phyloP scores from a whole-genome alignment of 805 yeast genomes.

The Torulaspora gathmanii region DNA sequence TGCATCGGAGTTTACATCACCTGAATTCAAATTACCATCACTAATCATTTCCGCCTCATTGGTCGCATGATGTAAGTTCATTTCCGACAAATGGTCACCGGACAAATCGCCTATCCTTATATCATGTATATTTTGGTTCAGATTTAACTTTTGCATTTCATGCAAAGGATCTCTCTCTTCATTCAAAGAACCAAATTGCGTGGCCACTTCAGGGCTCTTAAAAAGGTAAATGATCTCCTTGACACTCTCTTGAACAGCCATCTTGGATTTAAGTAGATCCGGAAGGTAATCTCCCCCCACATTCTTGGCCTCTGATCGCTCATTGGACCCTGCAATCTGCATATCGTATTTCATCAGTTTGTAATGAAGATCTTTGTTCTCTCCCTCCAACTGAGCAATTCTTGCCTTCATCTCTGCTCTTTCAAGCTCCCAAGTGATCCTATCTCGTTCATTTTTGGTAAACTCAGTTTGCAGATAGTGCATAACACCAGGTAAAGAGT shows the following conservation, averaged over 20 bases:
- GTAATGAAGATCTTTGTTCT: slow-evolving; percentile 40
- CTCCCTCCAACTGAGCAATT: slow-evolving; percentile 51
- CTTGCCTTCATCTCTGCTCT: slow-evolving; percentile 53
- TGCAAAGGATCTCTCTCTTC: slow-evolving; percentile 25
- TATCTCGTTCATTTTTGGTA: slow-evolving; percentile 55
- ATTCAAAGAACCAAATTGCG: slow-evolving; percentile 24
- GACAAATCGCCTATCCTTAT: background rate
- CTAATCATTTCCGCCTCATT: slow-evolving; percentile 5
- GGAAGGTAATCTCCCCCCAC: slow-evolving; percentile 8
- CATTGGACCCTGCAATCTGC: background rate
- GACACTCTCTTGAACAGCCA: slow-evolving; percentile 33
- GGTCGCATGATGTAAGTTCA: slow-evolving; percentile 4
- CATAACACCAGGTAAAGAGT: slow-evolving; percentile 50
- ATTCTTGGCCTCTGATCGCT: background rate
- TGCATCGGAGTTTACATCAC: slow-evolving; percentile 12
- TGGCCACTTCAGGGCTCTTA: slow-evolving; percentile 28
- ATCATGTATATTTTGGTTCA: slow-evolving; percentile 12
- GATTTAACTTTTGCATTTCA: slow-evolving; percentile 24
- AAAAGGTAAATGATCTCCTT: slow-evolving; percentile 35
- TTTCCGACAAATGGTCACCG: background rate
- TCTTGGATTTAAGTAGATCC: slow-evolving; percentile 23
- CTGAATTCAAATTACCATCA: background rate
- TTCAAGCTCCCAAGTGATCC: slow-evolving; percentile 58
- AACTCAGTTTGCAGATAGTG: slow-evolving; percentile 59
- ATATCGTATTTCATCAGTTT: slow-evolving; percentile 14